Evolutionary conservation across 2,329 filamentous ascomycete species (phyloP).

Genomic region (Monosporascus cannonballus): DNA sequence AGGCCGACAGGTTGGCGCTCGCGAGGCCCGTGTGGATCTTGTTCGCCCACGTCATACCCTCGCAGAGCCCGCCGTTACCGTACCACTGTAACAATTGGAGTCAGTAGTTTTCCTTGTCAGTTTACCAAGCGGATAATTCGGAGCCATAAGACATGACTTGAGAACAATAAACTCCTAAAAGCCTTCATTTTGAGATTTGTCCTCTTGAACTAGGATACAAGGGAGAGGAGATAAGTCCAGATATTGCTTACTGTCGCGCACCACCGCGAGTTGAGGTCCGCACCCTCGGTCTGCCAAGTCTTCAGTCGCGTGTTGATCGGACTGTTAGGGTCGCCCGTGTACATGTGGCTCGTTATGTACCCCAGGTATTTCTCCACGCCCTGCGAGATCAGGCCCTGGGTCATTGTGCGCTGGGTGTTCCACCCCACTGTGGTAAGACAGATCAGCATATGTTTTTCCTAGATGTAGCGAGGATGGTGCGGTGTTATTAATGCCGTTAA

Average conservation of each 20-base stretch:
- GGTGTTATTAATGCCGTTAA: too few relatives aligned
- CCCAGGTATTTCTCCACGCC: slow-evolving; percentile 33
- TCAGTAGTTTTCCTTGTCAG: too few relatives aligned
- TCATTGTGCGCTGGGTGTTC: slow-evolving; percentile 30
- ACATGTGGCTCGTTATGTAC: slow-evolving; percentile 35
- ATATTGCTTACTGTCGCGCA: slow-evolving; percentile 15
- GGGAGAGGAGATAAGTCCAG: too few relatives aligned
- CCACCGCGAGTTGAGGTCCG: slow-evolving; percentile 29
- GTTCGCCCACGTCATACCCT: slow-evolving; percentile 28
- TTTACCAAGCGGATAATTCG: too few relatives aligned
- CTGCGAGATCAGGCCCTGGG: slow-evolving; percentile 26
- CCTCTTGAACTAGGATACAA: too few relatives aligned
- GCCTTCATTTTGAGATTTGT: too few relatives aligned
- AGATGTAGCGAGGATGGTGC: too few relatives aligned
- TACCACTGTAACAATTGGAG: slow-evolving; percentile 27
- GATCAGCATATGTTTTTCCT: not conserved
- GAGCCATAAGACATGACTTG: too few relatives aligned
- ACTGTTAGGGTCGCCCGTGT: slow-evolving; percentile 18
- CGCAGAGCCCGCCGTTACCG: slow-evolving; percentile 31
- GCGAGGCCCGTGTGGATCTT: slow-evolving; percentile 36
- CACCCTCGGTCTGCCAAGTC: slow-evolving; percentile 43
- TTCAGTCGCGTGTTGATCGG: slow-evolving; percentile 22
- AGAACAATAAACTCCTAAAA: too few relatives aligned
- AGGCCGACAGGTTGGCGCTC: slow-evolving; percentile 38
- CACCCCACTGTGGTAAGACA: slow-evolving; percentile 26